A percentile compares a stretch with the other conserved stretches of the same genome.
Evolutionary conservation across 768 basidiomycete genomes (phyloP).

Genomic region (Serendipita sp.): DNA sequence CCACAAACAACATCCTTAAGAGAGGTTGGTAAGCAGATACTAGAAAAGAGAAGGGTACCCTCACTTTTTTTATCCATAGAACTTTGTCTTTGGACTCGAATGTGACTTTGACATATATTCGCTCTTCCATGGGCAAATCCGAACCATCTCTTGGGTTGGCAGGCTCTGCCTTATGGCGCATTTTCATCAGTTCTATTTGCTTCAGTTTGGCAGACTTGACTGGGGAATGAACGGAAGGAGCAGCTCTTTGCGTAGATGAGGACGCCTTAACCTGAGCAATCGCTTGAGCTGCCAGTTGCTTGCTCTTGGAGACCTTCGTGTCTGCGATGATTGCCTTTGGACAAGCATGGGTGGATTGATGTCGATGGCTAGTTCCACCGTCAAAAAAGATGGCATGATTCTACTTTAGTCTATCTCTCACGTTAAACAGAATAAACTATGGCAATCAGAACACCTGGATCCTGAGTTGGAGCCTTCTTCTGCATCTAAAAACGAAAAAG

Average conservation of each 20-base stretch:
- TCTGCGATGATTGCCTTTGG: background rate
- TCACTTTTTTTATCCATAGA: conserved; percentile 63
- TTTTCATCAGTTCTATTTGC: conserved; percentile 52
- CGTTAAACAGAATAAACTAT: background rate
- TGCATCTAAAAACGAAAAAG: background rate
- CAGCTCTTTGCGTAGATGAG: conserved; percentile 8
- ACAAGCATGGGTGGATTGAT: background rate
- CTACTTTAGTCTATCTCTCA: background rate
- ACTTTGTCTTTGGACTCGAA: conserved; percentile 23
- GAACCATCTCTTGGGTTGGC: conserved; percentile 42
- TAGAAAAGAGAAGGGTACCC: background rate
- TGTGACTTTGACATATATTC: conserved; percentile 38
- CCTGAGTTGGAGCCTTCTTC: background rate
- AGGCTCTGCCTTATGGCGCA: conserved; percentile 53
- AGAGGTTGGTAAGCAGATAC: background rate
- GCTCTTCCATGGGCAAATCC: conserved; percentile 33
- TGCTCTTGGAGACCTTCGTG: background rate
- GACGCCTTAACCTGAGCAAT: conserved; percentile 7
- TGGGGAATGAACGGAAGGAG: conserved; percentile 23
- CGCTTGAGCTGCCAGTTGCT: background rate
- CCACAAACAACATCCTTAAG: conserved; percentile 38
- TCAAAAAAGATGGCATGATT: background rate
- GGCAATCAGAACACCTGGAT: background rate
- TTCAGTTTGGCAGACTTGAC: conserved; percentile 36
- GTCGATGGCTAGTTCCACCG: background rate